phyloP scores from a whole-genome alignment of 805 yeast genomes.

The Candida pseudofarinosa region DNA sequence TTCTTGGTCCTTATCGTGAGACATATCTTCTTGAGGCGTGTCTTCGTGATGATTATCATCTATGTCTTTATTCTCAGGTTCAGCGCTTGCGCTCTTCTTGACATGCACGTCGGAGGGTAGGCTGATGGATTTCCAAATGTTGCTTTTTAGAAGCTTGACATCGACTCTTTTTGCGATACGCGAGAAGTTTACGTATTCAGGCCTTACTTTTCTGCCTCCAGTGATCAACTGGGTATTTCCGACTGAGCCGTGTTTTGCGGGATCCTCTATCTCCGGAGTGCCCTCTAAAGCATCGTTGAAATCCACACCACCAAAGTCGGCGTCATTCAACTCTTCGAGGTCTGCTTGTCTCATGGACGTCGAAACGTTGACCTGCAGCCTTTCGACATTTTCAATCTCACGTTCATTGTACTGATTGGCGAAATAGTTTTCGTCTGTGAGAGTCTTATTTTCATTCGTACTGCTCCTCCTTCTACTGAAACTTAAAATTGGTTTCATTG shows the following conservation, averaged over 20 bases:
- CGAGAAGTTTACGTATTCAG: conserved; percentile 53
- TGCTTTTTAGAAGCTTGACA: conserved; percentile 66
- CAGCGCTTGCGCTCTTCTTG: background rate
- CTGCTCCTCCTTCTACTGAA: conserved; percentile 13
- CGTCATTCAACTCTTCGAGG: conserved; percentile 35
- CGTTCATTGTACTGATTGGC: conserved; percentile 56
- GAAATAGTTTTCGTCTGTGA: conserved; percentile 68
- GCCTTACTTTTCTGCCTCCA: conserved; percentile 20
- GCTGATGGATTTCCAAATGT: conserved; percentile 52
- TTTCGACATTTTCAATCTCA: conserved; percentile 26
- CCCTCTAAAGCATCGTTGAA: conserved; percentile 38
- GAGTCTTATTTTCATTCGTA: conserved; percentile 15
- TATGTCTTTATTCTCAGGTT: conserved; percentile 1
- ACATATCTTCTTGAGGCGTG: too few relatives aligned
- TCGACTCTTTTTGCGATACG: conserved; percentile 77
- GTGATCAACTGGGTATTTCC: conserved; percentile 15
- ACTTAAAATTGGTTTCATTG: conserved; percentile 41
- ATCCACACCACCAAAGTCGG: conserved; percentile 36
- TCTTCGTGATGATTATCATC: background rate
- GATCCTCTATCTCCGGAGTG: conserved; percentile 5
- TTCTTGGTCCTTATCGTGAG: conserved; percentile 1
- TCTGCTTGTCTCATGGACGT: conserved; percentile 38
- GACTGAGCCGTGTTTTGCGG: conserved; percentile 10
- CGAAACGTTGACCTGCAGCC: conserved; percentile 33
- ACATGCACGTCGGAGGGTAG: background rate